A percentile compares a stretch with the other conserved stretches of the same genome.
phyloP scores from a whole-genome alignment of 768 basidiomycete species.

The Nidularia pulvinata region DNA sequence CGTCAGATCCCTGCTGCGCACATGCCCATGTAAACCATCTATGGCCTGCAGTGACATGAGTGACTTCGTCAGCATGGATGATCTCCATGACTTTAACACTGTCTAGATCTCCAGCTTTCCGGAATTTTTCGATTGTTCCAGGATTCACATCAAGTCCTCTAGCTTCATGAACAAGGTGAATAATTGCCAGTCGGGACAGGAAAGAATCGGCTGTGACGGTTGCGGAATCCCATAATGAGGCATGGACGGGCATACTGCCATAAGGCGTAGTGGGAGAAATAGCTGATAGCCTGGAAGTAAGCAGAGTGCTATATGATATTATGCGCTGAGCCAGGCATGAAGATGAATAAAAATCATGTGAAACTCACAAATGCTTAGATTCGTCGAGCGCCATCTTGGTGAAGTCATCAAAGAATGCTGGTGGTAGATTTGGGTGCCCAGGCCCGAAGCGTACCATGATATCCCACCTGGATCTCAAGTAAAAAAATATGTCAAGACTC shows the following conservation, averaged over 20 bases:
- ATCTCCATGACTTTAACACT: constrained; percentile 70
- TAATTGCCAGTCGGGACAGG: constrained; percentile 74
- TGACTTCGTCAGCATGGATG: constrained; percentile 81
- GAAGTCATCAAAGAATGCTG: constrained; percentile 80
- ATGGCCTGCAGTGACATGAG: constrained; percentile 81
- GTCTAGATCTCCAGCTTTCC: constrained; percentile 62
- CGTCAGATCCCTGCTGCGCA: constrained; percentile 32
- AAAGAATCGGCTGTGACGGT: constrained; percentile 65
- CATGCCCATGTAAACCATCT: constrained; percentile 85
- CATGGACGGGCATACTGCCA: constrained; percentile 74
- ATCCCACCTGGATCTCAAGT: constrained; percentile 57
- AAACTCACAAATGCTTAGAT: constrained; percentile 70
- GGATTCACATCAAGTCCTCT: constrained; percentile 86
- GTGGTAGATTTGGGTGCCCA: constrained; percentile 57
- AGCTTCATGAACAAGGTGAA: constrained; percentile 86
- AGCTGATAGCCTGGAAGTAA: constrained; percentile 58
- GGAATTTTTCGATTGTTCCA: constrained; percentile 71
- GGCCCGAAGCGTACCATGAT: constrained; percentile 80
- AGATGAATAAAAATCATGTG: not conserved
- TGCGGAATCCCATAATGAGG: constrained; percentile 81
- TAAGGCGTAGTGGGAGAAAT: constrained; percentile 69
- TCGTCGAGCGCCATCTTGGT: constrained; percentile 86
- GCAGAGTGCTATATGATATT: constrained; percentile 38
- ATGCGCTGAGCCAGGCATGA: not conserved
- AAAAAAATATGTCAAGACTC: not conserved